Base-by-base conservation (phyloP, 2,329 filamentous ascomycete species). In the Ceratocystiopsis sp. region DNA sequence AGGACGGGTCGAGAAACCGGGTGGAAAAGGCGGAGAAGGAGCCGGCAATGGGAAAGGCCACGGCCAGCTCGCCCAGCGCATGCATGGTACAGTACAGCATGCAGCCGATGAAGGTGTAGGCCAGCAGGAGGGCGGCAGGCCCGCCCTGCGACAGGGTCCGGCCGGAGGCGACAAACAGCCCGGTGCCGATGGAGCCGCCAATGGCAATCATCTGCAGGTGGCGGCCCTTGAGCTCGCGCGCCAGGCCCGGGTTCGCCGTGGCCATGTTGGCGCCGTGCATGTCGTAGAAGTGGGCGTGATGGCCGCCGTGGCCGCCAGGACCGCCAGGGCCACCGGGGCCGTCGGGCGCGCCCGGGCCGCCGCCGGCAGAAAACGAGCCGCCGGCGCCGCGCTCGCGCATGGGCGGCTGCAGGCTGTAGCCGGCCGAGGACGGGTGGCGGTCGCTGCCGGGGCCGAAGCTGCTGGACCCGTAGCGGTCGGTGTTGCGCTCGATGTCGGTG, bases 131-230 rank as follows among this genome's bases (percentile, higher is more conserved):
- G 0, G 83, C 81, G 1, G 80, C 85, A 5, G 85, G 85, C 3
- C 85, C 85, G 51, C 84, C 85, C 15, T 67, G 65, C 40, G 73
- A 67, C 46, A 93, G 65, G 12, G 84, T 77, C 46, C 66, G 68
- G 42, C 83, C 84, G 1, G 84, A 89, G 18, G 84, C 81, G 35
- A 95, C 84, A 57, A 94, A 94, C 3, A 95, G 67, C 50, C 87
- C 86, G 19, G 82, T 87, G 75, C 82, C 83, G 54, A 94, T 94
- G 12, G 83, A 89, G 37, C 87, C 87, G 52, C 86, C 86, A 51
- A 95, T 93, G 14, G 89, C 89, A 67, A 95, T 95, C 89, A 95
- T 95, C 65, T 95, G 87, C 57, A 95, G 58, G 65, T 96, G 89
- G 40, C 86, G 71, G 17, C 78, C 77, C 62, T 93, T 91, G 51